Base-by-base conservation (phyloP, 2,329 filamentous ascomycete species). In the Chaetomium globosum region DNA sequence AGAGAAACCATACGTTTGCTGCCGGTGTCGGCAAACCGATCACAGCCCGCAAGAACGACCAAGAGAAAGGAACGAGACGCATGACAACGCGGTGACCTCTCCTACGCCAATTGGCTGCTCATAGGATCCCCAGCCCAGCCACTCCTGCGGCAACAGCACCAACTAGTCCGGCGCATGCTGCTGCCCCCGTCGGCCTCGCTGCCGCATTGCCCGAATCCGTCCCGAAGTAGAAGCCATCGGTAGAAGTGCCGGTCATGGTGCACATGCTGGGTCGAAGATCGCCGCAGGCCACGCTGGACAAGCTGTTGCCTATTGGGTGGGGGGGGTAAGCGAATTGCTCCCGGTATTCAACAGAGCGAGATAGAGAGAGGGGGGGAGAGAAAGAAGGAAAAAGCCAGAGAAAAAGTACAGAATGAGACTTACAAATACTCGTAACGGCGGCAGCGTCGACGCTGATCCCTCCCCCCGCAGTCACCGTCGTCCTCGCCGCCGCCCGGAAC, bases 351-450 rank as follows among this genome's bases (percentile, higher is more conserved):
- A 43, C 26, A 26, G 26, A 12, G 16, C 4, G 36, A 16, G 26
- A 5, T 46, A 13, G 19, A 3, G 23, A 49, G 16, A 5, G 10
- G 33, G 5, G 49, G n/a, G 3, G 26, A 19, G 30, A 12, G 16
- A 19, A 43, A 6, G 2, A 21, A 23, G 23, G 8, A 23, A 10
- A n/a, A 48, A 21, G 2, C 26, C 26, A 26, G 9, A 46, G 6
- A 21, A 8, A 30, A 30, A 7, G 28, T 9, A 48, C 3, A 31
- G 30, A 43, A 28, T 19, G 2, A 9, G 23, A 21, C 46, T 79
- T 80, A 75, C 85, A 88, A 54, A 88, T 79, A 23, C 80, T 80
- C 1, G 80, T 83, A 12, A 84, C 85, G 53, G 76, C 79, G 6
- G 80, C 78, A 4, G 78, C 67, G 3, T 78, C 80, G 9, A 84